A percentile compares a stretch with the other conserved stretches of the same genome.
These are phyloP conservation scores for Colletotrichum horii DNA, from an alignment of 2,329 filamentous ascomycete species.

Conservation along the genomic window DNA sequence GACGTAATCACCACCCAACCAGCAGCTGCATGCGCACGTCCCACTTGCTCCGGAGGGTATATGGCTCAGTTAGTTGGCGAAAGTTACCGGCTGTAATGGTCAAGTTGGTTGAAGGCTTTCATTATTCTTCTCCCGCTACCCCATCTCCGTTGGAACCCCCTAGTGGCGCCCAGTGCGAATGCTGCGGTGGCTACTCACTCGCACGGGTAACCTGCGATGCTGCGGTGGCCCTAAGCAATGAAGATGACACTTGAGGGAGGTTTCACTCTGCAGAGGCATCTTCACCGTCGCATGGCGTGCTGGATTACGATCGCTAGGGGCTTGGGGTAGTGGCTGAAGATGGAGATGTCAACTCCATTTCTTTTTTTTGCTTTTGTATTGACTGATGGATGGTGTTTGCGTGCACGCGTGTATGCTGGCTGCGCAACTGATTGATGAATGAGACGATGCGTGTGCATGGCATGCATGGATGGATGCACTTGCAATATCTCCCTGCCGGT, in stretches of 20 bases:
- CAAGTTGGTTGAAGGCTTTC: constrained; percentile 62
- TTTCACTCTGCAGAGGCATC: constrained; percentile 74
- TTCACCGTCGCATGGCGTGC: constrained; percentile 74
- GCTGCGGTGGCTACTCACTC: constrained; percentile 70
- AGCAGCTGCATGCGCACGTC: neutral
- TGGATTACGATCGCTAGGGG: constrained; percentile 70
- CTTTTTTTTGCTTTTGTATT: constrained; percentile 38
- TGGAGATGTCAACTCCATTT: constrained; percentile 57
- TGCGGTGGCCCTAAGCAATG: constrained; percentile 70
- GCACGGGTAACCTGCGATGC: constrained; percentile 71
- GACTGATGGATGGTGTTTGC: no score
- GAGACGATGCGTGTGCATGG: no score
- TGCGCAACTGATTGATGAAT: rapidly evolving
- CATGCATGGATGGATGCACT: no score
- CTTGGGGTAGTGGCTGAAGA: constrained; percentile 61
- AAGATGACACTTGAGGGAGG: constrained; percentile 74
- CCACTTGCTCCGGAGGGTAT: neutral
- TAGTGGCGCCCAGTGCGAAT: constrained; percentile 71
- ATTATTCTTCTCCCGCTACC: constrained; percentile 52
- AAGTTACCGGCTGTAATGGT: constrained; percentile 64
- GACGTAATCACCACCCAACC: neutral
- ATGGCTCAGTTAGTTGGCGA: rapidly evolving
- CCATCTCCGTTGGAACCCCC: constrained; percentile 62
- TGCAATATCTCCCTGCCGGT: no score
- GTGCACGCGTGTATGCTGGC: no score